Evolutionary conservation across 2,329 filamentous ascomycete genomes (phyloP), one percentile per base, ranked within the genome.

Genomic region (Geoglossum cookeanum): DNA sequence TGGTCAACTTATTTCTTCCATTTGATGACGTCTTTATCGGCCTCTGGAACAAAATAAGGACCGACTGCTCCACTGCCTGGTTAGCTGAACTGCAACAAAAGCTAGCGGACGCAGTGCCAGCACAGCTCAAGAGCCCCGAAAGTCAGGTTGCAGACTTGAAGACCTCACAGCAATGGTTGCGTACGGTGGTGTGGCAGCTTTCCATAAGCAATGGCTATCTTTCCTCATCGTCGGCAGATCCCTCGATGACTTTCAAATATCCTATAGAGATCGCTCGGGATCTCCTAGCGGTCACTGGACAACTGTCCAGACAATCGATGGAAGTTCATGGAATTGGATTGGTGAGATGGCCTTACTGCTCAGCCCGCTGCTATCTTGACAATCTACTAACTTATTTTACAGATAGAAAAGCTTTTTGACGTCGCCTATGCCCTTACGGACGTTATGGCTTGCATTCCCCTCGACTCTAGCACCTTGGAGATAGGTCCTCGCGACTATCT

Each of bases 321-420:
- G 86, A 91, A 61, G 73, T 90, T 2, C 76, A 90, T 61, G 84
- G 83, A 17, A 78, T 86, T 44, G 84, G 84, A 30, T 68, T 94
- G 68, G 84, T 87, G 71, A 68, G 80, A 73, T 29, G 5, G 11
- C 48, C 56, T 55, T 48, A 33, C 3, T 15, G 2, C 33, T 54
- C 8, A 4, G 7, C 56, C 15, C 6, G 22, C 42, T 45, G 4
- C 37, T 57, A 47, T n/a, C 52, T 42, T 22, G 22, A 29, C 17
- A 55, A 22, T n/a, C 17, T 30, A 44, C 57, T 32, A 49, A 49
- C 32, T 15, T n/a, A 9, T 15, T 52, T n/a, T 8, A 1, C 62
- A 83, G 79, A 80, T 92, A 59, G 86, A 90, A 65, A 91, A 91
- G 66, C 71, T 94, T 11, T 79, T 92, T 63, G 84, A 90, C 62